Percentiles rank a stretch among this genome's conserved stretches.
phyloP scores from a whole-genome alignment of 768 basidiomycete genomes.

The Mycena vulgaris region DNA sequence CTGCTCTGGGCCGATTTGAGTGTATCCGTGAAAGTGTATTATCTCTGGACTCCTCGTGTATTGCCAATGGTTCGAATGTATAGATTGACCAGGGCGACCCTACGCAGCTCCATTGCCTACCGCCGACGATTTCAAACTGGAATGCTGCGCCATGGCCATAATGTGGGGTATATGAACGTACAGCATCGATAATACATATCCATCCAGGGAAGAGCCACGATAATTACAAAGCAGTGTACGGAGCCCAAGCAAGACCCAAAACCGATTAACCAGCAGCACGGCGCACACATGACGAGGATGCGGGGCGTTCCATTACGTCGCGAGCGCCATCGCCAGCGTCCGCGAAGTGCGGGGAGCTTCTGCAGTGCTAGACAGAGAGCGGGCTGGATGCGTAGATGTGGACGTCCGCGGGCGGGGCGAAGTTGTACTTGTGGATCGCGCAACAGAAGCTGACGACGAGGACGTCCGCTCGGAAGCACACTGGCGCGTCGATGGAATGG shows the following conservation, averaged over 20 bases:
- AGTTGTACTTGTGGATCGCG: background rate
- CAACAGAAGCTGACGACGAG: slow-evolving; percentile 18
- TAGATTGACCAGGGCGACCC: too few relatives aligned
- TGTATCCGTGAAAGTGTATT: background rate
- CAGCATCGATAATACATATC: too few relatives aligned
- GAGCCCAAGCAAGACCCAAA: too few relatives aligned
- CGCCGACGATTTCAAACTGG: too few relatives aligned
- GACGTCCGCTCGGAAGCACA: slow-evolving; percentile 16
- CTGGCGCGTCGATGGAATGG: slow-evolving; percentile 16
- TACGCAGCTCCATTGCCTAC: too few relatives aligned
- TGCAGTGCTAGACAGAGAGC: slow-evolving; percentile 6
- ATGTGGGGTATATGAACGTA: too few relatives aligned
- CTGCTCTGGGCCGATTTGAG: slow-evolving; percentile 28
- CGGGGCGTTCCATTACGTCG: background rate
- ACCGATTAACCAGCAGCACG: too few relatives aligned
- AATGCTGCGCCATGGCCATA: too few relatives aligned
- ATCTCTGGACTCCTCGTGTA: background rate
- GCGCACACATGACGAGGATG: background rate
- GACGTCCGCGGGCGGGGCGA: slow-evolving; percentile 22
- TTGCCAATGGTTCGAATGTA: background rate
- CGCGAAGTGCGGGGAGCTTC: slow-evolving; percentile 10
- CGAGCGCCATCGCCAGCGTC: slow-evolving; percentile 8
- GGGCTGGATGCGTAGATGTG: background rate
- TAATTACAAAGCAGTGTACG: too few relatives aligned
- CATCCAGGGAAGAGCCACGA: too few relatives aligned